Conservation (phyloP, 345 rosid genomes). For the Ricinus communis region DNA sequence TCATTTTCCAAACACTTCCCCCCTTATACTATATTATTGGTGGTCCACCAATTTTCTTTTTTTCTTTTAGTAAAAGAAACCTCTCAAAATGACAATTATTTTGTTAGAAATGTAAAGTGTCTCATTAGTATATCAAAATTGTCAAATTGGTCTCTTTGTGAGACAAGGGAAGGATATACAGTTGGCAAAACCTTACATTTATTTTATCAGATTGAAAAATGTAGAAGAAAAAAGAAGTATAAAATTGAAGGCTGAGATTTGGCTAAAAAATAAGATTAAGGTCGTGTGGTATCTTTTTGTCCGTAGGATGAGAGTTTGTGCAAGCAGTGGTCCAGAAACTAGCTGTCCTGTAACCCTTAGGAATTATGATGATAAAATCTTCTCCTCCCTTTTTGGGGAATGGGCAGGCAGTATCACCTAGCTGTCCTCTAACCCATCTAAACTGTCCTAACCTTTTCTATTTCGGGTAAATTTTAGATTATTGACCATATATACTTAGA, state of each 20-base stretch:
- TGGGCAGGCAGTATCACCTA: background rate
- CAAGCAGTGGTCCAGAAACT: slow-evolving; percentile 5
- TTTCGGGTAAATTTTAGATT: slow-evolving; percentile 3
- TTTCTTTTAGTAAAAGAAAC: no score
- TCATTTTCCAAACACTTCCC: no score
- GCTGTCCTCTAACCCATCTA: background rate
- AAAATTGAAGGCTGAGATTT: background rate
- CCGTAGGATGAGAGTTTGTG: background rate
- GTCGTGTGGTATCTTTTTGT: background rate
- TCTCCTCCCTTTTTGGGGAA: background rate
- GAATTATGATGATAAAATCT: background rate
- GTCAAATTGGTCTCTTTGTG: no score
- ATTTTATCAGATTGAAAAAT: background rate
- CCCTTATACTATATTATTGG: no score
- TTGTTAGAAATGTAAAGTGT: no score
- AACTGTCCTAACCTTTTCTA: slow-evolving; percentile 9
- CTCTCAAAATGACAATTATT: no score
- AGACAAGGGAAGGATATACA: no score
- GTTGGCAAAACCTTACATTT: no score
- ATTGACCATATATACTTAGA: background rate
- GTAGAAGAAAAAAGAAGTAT: no score
- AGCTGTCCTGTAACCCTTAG: no score
- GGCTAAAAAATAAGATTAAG: background rate
- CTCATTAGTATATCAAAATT: no score
- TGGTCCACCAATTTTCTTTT: no score